Evolutionary conservation across 2,329 filamentous ascomycete species (phyloP).

Genomic region (Xylariaceae sp.): DNA sequence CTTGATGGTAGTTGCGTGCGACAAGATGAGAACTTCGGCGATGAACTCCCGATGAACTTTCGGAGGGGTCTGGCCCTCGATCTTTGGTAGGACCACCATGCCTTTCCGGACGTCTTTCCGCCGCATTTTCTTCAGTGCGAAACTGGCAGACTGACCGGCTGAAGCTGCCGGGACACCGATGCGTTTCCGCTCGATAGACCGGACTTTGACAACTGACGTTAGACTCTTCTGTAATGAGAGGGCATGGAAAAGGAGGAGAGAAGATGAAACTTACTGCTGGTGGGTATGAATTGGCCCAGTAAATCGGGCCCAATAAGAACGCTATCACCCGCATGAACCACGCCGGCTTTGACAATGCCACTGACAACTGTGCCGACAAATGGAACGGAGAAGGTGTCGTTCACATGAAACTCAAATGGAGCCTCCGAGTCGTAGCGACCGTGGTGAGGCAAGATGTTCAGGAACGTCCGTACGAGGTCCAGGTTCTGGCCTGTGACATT

Average conservation of each 20-base stretch:
- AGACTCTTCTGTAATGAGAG: too few species aligned
- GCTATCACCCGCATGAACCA: constrained; percentile 84
- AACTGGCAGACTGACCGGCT: constrained; percentile 87
- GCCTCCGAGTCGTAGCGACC: constrained; percentile 85
- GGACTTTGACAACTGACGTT: constrained; percentile 39
- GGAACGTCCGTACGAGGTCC: constrained; percentile 82
- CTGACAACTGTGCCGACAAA: constrained; percentile 96
- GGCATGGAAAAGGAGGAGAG: not conserved
- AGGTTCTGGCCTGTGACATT: constrained; percentile 93
- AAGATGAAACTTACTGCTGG: constrained; percentile 46
- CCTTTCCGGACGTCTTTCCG: constrained; percentile 93
- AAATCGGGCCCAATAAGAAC: constrained; percentile 88
- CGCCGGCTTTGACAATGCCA: constrained; percentile 82
- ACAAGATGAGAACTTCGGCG: constrained; percentile 86
- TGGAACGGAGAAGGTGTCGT: constrained; percentile 96
- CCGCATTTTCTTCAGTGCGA: constrained; percentile 81
- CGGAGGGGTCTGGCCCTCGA: constrained; percentile 62
- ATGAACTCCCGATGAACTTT: constrained; percentile 74
- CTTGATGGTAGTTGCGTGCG: constrained; percentile 94
- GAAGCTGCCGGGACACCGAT: constrained; percentile 82
- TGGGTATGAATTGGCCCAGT: constrained; percentile 81
- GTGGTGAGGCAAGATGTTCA: constrained; percentile 93
- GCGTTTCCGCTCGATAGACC: constrained; percentile 91
- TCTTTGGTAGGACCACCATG: constrained; percentile 89
- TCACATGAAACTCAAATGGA: constrained; percentile 90